Conservation (phyloP, 352 stramenopile genomes). For the Globisporangium apiculatum region DNA sequence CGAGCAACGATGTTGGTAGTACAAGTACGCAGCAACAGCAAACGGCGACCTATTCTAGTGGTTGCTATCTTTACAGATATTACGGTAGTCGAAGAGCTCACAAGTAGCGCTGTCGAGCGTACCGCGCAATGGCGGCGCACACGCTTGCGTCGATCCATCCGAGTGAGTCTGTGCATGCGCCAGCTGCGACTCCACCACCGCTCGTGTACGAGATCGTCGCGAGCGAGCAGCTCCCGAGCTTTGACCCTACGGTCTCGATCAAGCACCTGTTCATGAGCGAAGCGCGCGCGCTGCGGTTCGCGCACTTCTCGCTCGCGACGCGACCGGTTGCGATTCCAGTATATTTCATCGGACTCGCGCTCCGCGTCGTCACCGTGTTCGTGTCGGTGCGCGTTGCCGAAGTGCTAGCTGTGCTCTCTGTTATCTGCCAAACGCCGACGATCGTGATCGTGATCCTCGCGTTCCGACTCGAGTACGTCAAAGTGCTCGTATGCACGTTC, state of each 20-base stretch:
- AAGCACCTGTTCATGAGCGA: slow-evolving; percentile 3
- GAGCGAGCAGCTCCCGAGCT: slow-evolving; percentile 6
- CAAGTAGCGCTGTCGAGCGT: no score
- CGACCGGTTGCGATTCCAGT: background rate
- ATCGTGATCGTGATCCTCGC: background rate
- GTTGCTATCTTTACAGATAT: no score
- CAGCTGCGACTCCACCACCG: background rate
- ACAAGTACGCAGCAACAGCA: no score
- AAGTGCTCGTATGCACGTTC: slow-evolving; percentile 2
- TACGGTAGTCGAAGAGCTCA: no score
- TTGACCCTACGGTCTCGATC: slow-evolving; percentile 2
- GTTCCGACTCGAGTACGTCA: slow-evolving; percentile 1
- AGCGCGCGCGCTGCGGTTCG: background rate
- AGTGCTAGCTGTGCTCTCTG: background rate
- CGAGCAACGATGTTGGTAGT: no score
- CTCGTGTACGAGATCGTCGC: slow-evolving; percentile 3
- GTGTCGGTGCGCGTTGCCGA: background rate
- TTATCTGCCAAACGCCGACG: background rate
- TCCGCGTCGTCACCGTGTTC: background rate
- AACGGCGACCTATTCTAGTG: no score
- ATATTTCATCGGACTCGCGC: background rate
- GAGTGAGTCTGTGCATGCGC: no score
- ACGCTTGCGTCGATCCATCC: background rate
- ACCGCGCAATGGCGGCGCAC: background rate
- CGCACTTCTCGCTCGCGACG: background rate